Conservation (phyloP, 345 rosid species). For the Alliaria petiolata region DNA sequence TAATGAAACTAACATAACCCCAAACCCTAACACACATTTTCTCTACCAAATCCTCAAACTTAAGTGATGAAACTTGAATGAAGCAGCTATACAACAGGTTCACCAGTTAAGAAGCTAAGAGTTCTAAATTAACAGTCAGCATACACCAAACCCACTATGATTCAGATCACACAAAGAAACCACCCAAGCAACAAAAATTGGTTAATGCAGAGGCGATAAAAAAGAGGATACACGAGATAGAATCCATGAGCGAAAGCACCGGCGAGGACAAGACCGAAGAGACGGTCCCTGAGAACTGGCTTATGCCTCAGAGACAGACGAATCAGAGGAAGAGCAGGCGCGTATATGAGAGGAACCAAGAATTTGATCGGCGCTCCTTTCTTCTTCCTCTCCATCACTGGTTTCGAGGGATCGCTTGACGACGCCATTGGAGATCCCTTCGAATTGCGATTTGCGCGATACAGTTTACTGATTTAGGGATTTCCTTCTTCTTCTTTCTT, state of each 20-base stretch:
- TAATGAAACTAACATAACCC: background rate
- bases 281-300: slow-evolving; percentile 78
- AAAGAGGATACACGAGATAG: slow-evolving; percentile 94
- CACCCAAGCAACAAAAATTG: background rate
- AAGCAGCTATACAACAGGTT: background rate
- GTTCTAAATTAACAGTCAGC: background rate
- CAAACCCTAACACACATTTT: background rate
- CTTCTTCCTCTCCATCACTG: slow-evolving; percentile 44
- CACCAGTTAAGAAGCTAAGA: background rate
- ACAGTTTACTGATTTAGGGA: background rate
- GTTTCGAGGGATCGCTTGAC: slow-evolving; percentile 23
- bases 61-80: background rate
- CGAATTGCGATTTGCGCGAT: background rate
- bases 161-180: background rate
- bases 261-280: slow-evolving; percentile 71
- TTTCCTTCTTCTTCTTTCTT: background rate
- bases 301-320: slow-evolving; percentile 66
- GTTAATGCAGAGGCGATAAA: background rate
- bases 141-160: background rate
- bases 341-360: slow-evolving; percentile 78
- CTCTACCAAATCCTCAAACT: background rate
- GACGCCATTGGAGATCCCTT: slow-evolving; percentile 13
- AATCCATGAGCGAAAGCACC: slow-evolving; percentile 90
- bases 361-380: slow-evolving; percentile 67
- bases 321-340: slow-evolving; percentile 91